A percentile compares a stretch with the other conserved stretches of the same genome.
Conservation (phyloP, 169 alveolate species). For the Plasmodium vivax region DNA sequence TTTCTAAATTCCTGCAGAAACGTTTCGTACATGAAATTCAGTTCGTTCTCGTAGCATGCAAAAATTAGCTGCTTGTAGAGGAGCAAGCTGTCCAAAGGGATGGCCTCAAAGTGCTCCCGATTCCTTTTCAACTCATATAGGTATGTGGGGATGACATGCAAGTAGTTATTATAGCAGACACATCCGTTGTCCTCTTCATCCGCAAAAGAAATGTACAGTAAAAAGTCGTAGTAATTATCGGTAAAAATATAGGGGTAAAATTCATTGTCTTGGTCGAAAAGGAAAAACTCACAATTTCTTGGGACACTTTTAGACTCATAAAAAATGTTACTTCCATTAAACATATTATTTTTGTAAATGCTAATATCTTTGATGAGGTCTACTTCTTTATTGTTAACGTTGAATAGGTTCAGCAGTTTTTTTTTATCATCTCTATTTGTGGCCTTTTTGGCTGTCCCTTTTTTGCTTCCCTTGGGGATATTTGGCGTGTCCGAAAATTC, state of each 20-base stretch:
- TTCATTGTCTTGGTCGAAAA: slow-evolving; percentile 33
- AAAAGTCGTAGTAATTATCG: slow-evolving; percentile 63
- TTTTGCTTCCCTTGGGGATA: not conserved
- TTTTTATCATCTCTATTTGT: slow-evolving; percentile 27
- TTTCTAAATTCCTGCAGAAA: slow-evolving; percentile 36
- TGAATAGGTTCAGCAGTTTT: slow-evolving; percentile 20
- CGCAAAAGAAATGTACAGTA: slow-evolving; percentile 45
- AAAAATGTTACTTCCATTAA: slow-evolving; percentile 69
- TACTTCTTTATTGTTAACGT: slow-evolving; percentile 50
- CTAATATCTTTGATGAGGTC: slow-evolving; percentile 53
- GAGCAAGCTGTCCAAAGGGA: slow-evolving; percentile 17
- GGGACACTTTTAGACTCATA: not conserved
- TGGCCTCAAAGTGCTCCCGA: slow-evolving; percentile 26
- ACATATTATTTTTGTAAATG: slow-evolving; percentile 56
- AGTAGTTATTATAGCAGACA: slow-evolving; percentile 39
- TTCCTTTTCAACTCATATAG: slow-evolving; percentile 64
- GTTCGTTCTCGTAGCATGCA: slow-evolving; percentile 61
- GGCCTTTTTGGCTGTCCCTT: not conserved
- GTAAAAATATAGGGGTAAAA: slow-evolving; percentile 46
- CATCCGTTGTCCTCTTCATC: slow-evolving; percentile 70
- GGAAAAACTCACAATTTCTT: not conserved
- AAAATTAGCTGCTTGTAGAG: slow-evolving; percentile 62
- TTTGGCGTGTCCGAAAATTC: not conserved
- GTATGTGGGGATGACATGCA: slow-evolving; percentile 23
- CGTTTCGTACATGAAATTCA: slow-evolving; percentile 47